These are phyloP conservation scores for Termitomyces sp. DNA, from an alignment of 768 basidiomycete genomes.

Conservation along the genomic window DNA sequence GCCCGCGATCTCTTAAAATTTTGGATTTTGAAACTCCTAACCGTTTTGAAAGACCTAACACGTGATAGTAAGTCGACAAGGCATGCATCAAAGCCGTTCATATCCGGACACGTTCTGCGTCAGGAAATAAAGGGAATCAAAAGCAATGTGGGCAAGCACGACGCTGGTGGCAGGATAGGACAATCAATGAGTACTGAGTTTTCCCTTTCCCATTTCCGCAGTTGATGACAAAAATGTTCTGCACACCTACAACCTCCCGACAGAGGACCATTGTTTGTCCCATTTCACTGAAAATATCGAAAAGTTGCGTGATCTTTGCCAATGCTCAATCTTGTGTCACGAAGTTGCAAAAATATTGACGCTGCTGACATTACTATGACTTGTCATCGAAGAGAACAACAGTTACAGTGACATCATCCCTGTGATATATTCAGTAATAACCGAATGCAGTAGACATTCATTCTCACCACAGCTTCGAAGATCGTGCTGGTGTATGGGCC, in stretches of 20 bases:
- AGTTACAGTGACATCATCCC: conserved; percentile 12
- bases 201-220: background rate
- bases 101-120: background rate
- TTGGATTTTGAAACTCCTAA: too few relatives aligned
- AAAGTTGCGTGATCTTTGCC: background rate
- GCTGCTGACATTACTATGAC: background rate
- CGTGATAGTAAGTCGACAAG: too few relatives aligned
- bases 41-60: too few relatives aligned
- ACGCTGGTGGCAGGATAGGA: background rate
- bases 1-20: too few relatives aligned
- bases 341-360: background rate
- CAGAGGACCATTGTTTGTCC: background rate
- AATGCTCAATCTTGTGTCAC: too few relatives aligned
- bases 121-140: too few relatives aligned
- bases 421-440: background rate
- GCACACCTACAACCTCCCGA: background rate
- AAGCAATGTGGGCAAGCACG: background rate
- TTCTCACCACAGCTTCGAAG: conserved; percentile 32
- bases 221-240: background rate
- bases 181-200: background rate
- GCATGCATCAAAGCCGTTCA: too few relatives aligned
- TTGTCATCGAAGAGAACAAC: conserved; percentile 13
- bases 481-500: conserved; percentile 30
- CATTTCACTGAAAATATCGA: background rate
- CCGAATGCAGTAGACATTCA: background rate